A percentile compares a stretch with the other conserved stretches of the same genome.
Evolutionary conservation across 1,284 basidiomycete species (phyloP).

Genomic region (Meira miltonrushii): DNA sequence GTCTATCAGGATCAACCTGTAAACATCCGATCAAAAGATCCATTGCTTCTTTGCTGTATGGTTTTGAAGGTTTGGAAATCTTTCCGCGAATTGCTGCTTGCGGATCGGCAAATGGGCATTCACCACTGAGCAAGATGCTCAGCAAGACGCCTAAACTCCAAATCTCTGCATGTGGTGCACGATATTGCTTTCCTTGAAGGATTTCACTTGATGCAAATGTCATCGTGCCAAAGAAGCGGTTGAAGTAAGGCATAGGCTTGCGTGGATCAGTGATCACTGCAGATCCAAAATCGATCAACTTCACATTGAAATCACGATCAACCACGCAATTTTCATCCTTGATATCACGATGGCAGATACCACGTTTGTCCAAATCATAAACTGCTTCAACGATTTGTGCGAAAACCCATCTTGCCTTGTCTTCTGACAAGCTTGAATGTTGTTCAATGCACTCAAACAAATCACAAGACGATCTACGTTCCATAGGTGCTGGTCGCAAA

Average conservation of each 20-base stretch:
- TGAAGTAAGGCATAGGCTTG: slow-evolving; percentile 65
- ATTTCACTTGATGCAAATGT: slow-evolving; percentile 63
- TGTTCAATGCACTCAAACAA: slow-evolving; percentile 90
- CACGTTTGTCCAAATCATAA: slow-evolving; percentile 67
- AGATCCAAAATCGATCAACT: slow-evolving; percentile 88
- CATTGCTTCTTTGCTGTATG: slow-evolving; percentile 49
- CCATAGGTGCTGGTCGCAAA: slow-evolving; percentile 54
- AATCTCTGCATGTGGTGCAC: slow-evolving; percentile 72
- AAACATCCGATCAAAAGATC: slow-evolving; percentile 70
- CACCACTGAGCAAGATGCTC: slow-evolving; percentile 76
- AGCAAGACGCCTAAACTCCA: slow-evolving; percentile 89
- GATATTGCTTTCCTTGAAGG: slow-evolving; percentile 64
- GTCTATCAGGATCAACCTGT: slow-evolving; percentile 64
- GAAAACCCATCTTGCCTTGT: slow-evolving; percentile 74
- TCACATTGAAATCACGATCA: slow-evolving; percentile 63
- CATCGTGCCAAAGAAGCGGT: slow-evolving; percentile 46
- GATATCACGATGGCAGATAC: slow-evolving; percentile 83
- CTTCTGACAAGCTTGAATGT: slow-evolving; percentile 72
- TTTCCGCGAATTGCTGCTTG: slow-evolving; percentile 62
- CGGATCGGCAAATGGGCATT: slow-evolving; percentile 73
- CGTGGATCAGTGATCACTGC: slow-evolving; percentile 70
- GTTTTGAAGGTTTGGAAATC: slow-evolving; percentile 44
- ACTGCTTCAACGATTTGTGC: slow-evolving; percentile 80
- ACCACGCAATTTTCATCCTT: slow-evolving; percentile 86
- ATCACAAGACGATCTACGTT: slow-evolving; percentile 75